Evolutionary conservation across 495 filamentous ascomycete genomes (phyloP), one percentile per base, ranked within the genome.

Genomic region (Melanomma pulvis-pyrius): DNA sequence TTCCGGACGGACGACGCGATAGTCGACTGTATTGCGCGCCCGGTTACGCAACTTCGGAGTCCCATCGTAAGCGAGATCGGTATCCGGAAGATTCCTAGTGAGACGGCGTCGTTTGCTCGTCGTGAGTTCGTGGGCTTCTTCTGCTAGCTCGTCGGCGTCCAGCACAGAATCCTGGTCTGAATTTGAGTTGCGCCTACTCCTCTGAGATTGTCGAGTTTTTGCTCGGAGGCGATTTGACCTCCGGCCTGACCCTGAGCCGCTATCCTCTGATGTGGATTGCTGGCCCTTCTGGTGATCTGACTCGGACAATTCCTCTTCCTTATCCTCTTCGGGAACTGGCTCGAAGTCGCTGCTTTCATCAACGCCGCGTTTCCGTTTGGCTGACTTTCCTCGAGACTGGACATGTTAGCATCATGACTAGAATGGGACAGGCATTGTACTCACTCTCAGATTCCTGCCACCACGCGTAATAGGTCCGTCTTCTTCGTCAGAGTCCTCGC

Each of bases 301-400:
- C 24, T 80, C 81, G 1, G 83, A 85, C 12, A 82, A 53, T 50
- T 81, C 81, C 63, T 92, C 91, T 41, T 88, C 92, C 56, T 88
- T 85, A 11, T 81, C 84, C 4, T 84, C 85, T 44, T 78, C 83
- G 0, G 79, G 83, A 32, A 87, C 88, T 8, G 92, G 92, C 70
- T 96, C 91, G 71, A 96, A 96, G 67, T 97, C 92, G 74, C 91
- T 94, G 69, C 88, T 91, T 17, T 89, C 89, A 62, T 92, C 87
- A 44, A 44, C 62, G 22, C 66, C 72, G 21, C 66, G 64, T 62
- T 74, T 77, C 24, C 73, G 71, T 48, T 67, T 84, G 54, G 83
- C 84, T 2, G 67, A 54, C 32, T 64, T 71, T 13, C n/a, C 63
- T 28, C 68, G 63, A 30, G 68, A 60, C 68, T 71, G 41, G 1